These are phyloP conservation scores for Calonectria crousiana DNA, from an alignment of 2,329 filamentous ascomycete genomes.

Conservation along the genomic window DNA sequence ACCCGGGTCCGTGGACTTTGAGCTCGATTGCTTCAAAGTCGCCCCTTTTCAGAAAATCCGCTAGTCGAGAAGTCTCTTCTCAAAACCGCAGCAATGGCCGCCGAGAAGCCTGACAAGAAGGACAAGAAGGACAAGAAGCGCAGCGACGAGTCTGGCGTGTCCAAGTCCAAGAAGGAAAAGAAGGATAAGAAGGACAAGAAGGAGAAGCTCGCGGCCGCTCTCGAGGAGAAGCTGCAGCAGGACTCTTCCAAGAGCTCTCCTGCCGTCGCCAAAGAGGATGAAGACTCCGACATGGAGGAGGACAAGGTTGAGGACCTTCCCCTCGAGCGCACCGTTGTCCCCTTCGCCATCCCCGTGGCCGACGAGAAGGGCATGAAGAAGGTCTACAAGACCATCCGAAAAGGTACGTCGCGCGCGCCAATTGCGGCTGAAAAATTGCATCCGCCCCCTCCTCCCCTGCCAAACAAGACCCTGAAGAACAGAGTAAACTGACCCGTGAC, in stretches of 20 bases:
- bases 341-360: conserved; percentile 85
- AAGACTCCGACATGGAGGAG: conserved; percentile 61
- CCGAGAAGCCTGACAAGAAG: conserved; percentile 63
- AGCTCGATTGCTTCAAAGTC: conserved; percentile 24
- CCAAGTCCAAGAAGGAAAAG: conserved; percentile 70
- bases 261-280: conserved; percentile 57
- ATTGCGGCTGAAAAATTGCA: not conserved
- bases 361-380: conserved; percentile 81
- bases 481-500: conserved; percentile 29
- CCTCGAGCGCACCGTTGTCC: conserved; percentile 74
- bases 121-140: conserved; percentile 72
- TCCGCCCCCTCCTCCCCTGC: not conserved
- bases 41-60: conserved; percentile 12
- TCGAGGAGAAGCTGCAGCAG: conserved; percentile 75
- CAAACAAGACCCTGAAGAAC: not conserved
- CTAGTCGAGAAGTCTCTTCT: conserved; percentile 21
- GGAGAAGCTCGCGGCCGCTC: conserved; percentile 75
- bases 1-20: conserved; percentile 17
- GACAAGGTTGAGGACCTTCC: conserved; percentile 57
- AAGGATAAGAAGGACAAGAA: conserved; percentile 80
- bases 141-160: conserved; percentile 65
- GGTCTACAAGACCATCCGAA: conserved; percentile 68
- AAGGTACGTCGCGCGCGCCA: conserved; percentile 57
- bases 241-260: conserved; percentile 57
- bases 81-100: conserved; percentile 55